Conservation (phyloP, 306 rosid genomes). For the Inga oerstediana region DNA sequence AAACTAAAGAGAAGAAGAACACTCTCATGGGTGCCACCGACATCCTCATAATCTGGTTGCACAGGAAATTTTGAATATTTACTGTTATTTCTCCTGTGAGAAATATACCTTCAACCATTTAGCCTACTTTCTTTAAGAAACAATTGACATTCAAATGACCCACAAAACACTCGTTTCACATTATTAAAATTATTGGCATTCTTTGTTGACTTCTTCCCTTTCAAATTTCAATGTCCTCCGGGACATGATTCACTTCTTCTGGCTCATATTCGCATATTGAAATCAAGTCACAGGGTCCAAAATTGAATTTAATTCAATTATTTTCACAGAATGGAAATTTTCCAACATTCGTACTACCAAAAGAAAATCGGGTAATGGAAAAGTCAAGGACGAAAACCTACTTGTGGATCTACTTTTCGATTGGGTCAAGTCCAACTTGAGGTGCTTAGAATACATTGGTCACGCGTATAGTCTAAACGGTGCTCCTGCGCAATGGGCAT, state of each 20-base stretch:
- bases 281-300: background rate
- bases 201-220: background rate
- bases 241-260: background rate
- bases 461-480: constrained; percentile 1
- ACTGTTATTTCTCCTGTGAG: background rate
- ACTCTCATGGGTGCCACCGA: background rate
- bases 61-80: background rate
- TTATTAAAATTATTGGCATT: background rate
- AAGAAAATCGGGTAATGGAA: background rate
- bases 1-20: background rate
- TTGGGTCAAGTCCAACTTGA: constrained; percentile 39
- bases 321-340: background rate
- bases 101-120: background rate
- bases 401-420: constrained; percentile 70
- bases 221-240: background rate
- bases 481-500: constrained; percentile 54
- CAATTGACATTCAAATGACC: background rate
- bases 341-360: background rate
- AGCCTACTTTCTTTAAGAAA: background rate
- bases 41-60: constrained; percentile 7
- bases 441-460: background rate
- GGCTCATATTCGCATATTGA: background rate
- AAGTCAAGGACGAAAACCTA: constrained; percentile 31
- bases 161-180: background rate
- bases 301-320: background rate